Evolutionary conservation across 176 grass and related monocot genomes (phyloP), one percentile per base, ranked within the genome.

Genomic region (Rhynchospora breviuscula): DNA sequence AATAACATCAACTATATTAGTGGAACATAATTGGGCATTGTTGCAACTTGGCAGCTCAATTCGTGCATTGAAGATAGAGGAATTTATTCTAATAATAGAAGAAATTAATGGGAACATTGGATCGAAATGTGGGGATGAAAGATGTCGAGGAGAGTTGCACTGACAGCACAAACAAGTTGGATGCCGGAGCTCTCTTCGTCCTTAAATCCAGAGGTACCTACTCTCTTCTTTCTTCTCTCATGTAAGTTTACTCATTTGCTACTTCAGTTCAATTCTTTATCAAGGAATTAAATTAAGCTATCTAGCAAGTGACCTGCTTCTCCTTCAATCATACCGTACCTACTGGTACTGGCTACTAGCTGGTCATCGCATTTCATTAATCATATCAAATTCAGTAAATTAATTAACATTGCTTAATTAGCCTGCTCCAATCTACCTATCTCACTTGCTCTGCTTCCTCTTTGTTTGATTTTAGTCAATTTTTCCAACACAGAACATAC

Each of bases 131-230:
- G 0, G 7, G 35, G 40, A 46, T n/a, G 40, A 88, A 93, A 81
- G 87, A 87, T 63, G 83, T 83, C 17, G 86, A 19, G 86, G 86
- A 85, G 88, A 84, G 86, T 79, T 59, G 88, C 61, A 84, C 67
- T 71, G 79, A 81, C 47, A 53, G 74, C 33, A 82, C 76, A 11
- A 84, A 81, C 87, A 87, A 93, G 85, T 83, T 93, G 31, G 94
- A 97, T 79, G 94, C 94, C 57, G 94, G 94, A 69, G 94, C 93
- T 53, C 94, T 97, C 48, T 96, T 96, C 76, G 93, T 96, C 69
- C 93, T 96, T 17, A 86, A 93, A 67, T 96, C 93, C 80, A 89
- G 91, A 89, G 93, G 93, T 93, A 57, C 51, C 4, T 43, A 10
- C 10, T 23, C 7, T 22, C 15, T 31, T 53, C 17, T 70, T 52